Base-by-base conservation (phyloP, 23 red algal species). In the Agarophyton chilense region DNA sequence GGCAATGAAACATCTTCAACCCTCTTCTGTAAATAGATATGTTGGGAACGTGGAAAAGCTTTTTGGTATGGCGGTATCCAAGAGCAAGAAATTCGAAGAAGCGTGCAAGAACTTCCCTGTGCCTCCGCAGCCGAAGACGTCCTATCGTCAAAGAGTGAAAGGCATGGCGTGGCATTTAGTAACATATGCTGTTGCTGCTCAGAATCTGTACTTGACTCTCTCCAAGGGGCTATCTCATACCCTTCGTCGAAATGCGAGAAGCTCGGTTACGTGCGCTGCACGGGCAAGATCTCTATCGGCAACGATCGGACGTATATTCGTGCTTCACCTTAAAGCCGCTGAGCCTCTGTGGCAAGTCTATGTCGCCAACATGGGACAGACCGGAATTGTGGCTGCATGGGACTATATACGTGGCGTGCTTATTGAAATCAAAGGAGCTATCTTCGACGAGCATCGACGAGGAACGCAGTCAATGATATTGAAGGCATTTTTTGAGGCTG, bases 351-450 rank as follows among this genome's bases (percentile, higher is more conserved):
- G 92, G 92, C 31, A 66, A 33, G 24, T 88, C 17, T 16, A 75
- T 18, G 92, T 89, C 16, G 72, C 42, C 17, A 82, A 63, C 78
- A 83, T 83, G 74, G 83, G 92, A 10, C 42, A 54, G 29, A 73
- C 45, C 43, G 33, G 60, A 29, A 52, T 94, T 33, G 43, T 79
- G n/a, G 81, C 83, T 49, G 92, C 83, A 10, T 94, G 92, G 92
- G 85, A 94, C 75, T 94, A 94, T 41, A 36, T 94, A 34, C 83
- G 92, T 31, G 92, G 92, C 13, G 49, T 94, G 0, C 72, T 78
- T 16, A 80, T 85, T 16, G 79, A 86, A 71, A 81, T 94, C 32
- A 85, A 86, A 40, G 78, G 78, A 47, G 73, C 74, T 61, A n/a
- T 94, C 24, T 94, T 86, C 52, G 92, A 82, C 44, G 83, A 84